Percentiles rank a stretch among this genome's conserved stretches.
These are phyloP conservation scores for Neopestalotiopsis sp. DNA, from an alignment of 2,329 filamentous ascomycete species.

Conservation along the genomic window DNA sequence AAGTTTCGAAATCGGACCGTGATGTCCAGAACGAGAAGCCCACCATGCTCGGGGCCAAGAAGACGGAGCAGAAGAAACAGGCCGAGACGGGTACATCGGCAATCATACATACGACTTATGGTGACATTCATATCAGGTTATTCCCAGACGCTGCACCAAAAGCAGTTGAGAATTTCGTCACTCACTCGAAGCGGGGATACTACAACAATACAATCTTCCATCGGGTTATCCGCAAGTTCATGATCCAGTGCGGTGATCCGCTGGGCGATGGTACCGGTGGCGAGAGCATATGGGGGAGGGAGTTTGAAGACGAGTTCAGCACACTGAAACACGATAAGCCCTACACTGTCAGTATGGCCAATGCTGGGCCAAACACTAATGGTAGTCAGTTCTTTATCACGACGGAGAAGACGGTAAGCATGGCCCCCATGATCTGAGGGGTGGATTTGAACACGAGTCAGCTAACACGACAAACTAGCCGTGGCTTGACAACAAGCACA, in stretches of 20 bases:
- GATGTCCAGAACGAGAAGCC: constrained; percentile 97
- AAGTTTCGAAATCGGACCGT: constrained; percentile 80
- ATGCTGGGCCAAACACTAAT: constrained; percentile 94
- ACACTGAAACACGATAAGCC: constrained; percentile 92
- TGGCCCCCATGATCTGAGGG: constrained; percentile 16
- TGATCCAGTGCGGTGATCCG: constrained; percentile 91
- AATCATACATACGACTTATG: constrained; percentile 88
- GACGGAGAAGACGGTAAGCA: constrained; percentile 86
- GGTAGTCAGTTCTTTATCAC: constrained; percentile 98
- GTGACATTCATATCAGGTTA: constrained; percentile 91
- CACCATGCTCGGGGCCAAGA: constrained; percentile 64
- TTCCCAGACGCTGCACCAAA: constrained; percentile 94
- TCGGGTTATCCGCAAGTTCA: constrained; percentile 95
- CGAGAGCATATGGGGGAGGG: constrained; percentile 89
- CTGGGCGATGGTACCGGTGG: constrained; percentile 88
- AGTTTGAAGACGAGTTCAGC: constrained; percentile 94
- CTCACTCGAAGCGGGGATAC: constrained; percentile 86
- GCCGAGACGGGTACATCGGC: constrained; percentile 79
- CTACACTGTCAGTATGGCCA: constrained; percentile 97
- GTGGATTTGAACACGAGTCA: constrained; percentile 15
- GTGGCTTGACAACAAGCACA: constrained; percentile 96
- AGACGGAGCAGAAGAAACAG: constrained; percentile 62
- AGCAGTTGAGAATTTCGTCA: constrained; percentile 96
- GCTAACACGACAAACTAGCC: constrained; percentile 55
- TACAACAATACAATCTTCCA: constrained; percentile 99